A percentile compares a stretch with the other conserved stretches of the same genome.
These are phyloP conservation scores for Camellia japonica DNA, from an alignment of 148 eudicot species.

Conservation along the genomic window DNA sequence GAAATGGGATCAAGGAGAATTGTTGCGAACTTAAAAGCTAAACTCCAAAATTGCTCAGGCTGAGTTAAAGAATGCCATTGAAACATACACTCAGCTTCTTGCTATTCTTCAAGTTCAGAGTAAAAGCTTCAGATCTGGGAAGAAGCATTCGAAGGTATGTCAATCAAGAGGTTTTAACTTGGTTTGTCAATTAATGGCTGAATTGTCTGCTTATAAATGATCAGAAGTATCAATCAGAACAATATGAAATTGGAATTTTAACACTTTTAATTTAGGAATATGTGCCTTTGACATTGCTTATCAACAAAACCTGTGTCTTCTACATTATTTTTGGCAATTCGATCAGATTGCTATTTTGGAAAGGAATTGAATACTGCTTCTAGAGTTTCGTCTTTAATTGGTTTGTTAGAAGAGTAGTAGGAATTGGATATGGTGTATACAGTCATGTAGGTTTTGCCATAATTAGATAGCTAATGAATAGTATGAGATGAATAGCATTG, in stretches of 20 bases:
- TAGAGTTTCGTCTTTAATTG: background rate
- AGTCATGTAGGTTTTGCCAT: background rate
- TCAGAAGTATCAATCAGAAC: background rate
- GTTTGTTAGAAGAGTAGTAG: background rate
- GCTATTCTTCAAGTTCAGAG: slow-evolving; percentile 57
- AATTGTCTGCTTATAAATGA: background rate
- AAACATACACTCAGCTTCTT: slow-evolving; percentile 63
- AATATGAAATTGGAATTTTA: background rate
- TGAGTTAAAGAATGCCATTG: slow-evolving; percentile 42
- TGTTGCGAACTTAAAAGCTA: slow-evolving; percentile 68
- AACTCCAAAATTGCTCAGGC: slow-evolving; percentile 69
- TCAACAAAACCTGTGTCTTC: background rate
- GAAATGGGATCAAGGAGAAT: slow-evolving; percentile 57
- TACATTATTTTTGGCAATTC: background rate
- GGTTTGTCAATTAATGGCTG: background rate
- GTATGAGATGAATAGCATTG: background rate
- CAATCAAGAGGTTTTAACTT: background rate
- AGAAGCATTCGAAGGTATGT: slow-evolving; percentile 41
- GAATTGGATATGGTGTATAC: background rate
- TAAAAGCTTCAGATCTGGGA: slow-evolving; percentile 48
- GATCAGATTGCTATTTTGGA: background rate
- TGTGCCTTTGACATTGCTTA: background rate
- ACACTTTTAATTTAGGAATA: background rate
- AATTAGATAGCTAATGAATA: background rate
- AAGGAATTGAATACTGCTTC: background rate